A percentile compares a stretch with the other conserved stretches of the same genome.
Conservation (phyloP, 352 stramenopile species). For the Phytophthora cryptogea region DNA sequence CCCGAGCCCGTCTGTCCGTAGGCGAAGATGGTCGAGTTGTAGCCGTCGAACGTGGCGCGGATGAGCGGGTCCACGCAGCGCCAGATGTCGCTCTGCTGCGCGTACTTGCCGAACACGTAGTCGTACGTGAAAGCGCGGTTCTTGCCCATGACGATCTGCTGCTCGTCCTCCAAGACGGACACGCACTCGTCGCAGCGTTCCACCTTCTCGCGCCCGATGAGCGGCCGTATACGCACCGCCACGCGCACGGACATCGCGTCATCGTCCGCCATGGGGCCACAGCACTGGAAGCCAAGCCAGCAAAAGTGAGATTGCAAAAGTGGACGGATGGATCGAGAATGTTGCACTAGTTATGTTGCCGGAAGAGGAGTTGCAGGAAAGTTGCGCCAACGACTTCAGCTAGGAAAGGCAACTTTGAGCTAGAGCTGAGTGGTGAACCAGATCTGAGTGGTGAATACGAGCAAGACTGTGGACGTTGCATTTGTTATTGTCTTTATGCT, state of each 20-base stretch:
- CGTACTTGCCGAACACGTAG: constrained; percentile 88
- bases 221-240: constrained; percentile 82
- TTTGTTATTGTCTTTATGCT: background rate
- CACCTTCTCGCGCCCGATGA: constrained; percentile 89
- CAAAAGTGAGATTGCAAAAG: constrained; percentile 13
- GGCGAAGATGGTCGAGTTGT: constrained; percentile 91
- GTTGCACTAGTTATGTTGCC: constrained; percentile 21
- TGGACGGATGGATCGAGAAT: constrained; percentile 3
- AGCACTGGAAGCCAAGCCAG: background rate
- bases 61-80: constrained; percentile 82
- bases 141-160: constrained; percentile 88
- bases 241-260: constrained; percentile 75
- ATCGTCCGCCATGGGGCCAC: constrained; percentile 50
- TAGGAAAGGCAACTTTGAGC: no score
- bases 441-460: no score
- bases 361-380: constrained; percentile 3
- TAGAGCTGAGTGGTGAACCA: no score
- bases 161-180: constrained; percentile 80
- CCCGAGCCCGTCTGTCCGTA: constrained; percentile 89
- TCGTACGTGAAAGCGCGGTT: constrained; percentile 92
- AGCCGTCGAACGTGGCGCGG: constrained; percentile 83
- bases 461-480: no score
- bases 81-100: constrained; percentile 88
- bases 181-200: constrained; percentile 89
- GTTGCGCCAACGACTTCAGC: constrained; percentile 10